Base-by-base conservation (phyloP, 495 filamentous ascomycete species). In the Aspergillus sparsus region DNA sequence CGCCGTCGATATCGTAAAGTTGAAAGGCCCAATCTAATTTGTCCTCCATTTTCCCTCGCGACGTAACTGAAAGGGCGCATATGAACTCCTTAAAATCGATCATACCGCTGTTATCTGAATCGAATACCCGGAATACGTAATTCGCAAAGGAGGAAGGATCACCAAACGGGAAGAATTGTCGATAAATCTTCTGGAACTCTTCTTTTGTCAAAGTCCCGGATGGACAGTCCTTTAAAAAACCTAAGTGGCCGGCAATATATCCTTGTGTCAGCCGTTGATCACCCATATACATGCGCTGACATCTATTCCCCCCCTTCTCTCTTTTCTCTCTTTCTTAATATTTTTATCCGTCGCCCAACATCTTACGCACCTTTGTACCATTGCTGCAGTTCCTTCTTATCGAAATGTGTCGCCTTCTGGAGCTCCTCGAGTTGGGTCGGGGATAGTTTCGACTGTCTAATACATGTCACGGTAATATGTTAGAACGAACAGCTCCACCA, bases 31-130 rank as follows among this genome's bases (percentile, higher is more conserved):
- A 98, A 72, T 98, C 95, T 55, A 98, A 83, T 74, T 98, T 98
- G 74, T 98, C 94, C 80, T 98, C 95, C 91, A 98, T 93, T 80
- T 96, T 94, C 62, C 94, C 94, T 45, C 95, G 85, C 68, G 90
- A 95, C 13, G 94, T 98, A 66, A 98, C 95, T 71, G 92, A 97
- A 46, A 98, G 78, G 18, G 94, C 95, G 78, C 95, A 97, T 76
- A 98, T 98, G 77, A 98, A 98, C 73, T 98, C 95, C 73, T 98
- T 98, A 77, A 98, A 98, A 81, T 98, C 94, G 71, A 98, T 98
- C 58, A 90, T 91, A 57, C 94, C 94, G 37, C 90, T 95, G 68
- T 96, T 93, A 77, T 98, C 94, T 62, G 91, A 88, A 72, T 98
- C 94, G 75, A 98, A 98, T 10, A 98, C 94, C 66, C 97, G 96